Percentiles rank a stretch among this genome's conserved stretches.
phyloP scores from a whole-genome alignment of 2,329 filamentous ascomycete genomes.

The Colletotrichum australisinense region DNA sequence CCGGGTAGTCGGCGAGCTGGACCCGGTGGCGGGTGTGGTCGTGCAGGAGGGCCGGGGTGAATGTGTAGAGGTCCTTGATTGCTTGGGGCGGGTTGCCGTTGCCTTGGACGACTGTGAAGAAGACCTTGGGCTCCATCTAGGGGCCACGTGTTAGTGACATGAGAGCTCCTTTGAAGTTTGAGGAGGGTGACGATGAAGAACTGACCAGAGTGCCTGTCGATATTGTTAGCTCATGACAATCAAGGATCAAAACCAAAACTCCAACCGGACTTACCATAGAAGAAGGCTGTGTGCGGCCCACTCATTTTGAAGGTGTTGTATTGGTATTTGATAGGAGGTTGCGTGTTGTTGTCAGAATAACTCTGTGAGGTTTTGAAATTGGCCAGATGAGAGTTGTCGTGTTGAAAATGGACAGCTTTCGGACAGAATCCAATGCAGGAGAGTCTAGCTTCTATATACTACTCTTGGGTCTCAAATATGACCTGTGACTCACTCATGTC shows the following conservation, averaged over 20 bases:
- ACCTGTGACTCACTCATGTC: neutral
- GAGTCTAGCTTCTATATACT: neutral
- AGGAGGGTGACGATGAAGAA: neutral
- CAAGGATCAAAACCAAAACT: no score
- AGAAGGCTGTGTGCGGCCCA: slow-evolving; percentile 61
- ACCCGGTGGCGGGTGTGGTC: slow-evolving; percentile 80
- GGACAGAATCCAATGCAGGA: neutral
- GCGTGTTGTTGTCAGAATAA: neutral
- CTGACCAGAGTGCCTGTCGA: slow-evolving; percentile 49
- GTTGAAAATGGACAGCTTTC: neutral
- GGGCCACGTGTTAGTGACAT: slow-evolving; percentile 30
- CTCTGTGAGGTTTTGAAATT: neutral
- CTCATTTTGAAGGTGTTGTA: slow-evolving; percentile 47
- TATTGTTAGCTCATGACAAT: neutral
- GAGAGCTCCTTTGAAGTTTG: neutral
- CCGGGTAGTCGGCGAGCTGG: slow-evolving; percentile 80
- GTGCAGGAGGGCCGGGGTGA: slow-evolving; percentile 81
- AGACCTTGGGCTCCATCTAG: slow-evolving; percentile 85
- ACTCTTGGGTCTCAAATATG: neutral
- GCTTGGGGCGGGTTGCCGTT: slow-evolving; percentile 58
- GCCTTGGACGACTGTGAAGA: slow-evolving; percentile 86
- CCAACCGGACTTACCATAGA: slow-evolving; percentile 60
- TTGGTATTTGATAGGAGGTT: neutral
- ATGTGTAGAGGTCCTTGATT: slow-evolving; percentile 67
- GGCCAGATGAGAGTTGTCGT: neutral